These are phyloP conservation scores for Hansenula sp. DNA, from an alignment of 1,139 yeast genomes.

Conservation along the genomic window DNA sequence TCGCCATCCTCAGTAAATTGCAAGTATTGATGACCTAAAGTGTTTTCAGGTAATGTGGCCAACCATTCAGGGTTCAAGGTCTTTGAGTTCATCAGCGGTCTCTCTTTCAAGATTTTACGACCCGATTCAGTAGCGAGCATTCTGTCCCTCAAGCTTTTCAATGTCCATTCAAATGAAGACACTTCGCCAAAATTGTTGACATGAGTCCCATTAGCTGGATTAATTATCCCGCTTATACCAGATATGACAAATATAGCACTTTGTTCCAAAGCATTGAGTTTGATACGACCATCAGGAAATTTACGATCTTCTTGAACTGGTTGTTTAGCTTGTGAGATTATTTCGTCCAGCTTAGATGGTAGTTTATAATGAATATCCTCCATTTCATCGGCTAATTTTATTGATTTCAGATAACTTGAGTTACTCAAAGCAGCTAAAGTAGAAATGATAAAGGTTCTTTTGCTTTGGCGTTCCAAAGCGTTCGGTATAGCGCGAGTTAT, in stretches of 20 bases:
- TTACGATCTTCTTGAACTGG: neutral
- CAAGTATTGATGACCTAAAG: slow-evolving; percentile 78
- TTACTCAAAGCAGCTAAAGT: slow-evolving; percentile 18
- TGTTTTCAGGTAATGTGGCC: slow-evolving; percentile 57
- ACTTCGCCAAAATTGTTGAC: slow-evolving; percentile 96
- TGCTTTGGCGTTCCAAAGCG: neutral
- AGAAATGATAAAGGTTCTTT: slow-evolving; percentile 14
- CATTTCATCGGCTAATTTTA: slow-evolving; percentile 20
- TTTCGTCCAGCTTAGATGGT: neutral
- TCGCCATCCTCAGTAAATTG: slow-evolving; percentile 92
- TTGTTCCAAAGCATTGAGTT: slow-evolving; percentile 63
- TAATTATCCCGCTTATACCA: slow-evolving; percentile 77
- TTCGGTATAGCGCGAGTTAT: neutral
- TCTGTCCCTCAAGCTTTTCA: slow-evolving; percentile 56
- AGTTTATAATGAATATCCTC: slow-evolving; percentile 5
- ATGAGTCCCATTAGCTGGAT: slow-evolving; percentile 59
- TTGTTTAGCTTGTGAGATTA: neutral
- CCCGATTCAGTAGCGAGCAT: slow-evolving; percentile 81
- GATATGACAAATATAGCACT: slow-evolving; percentile 64
- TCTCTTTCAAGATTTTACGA: slow-evolving; percentile 68
- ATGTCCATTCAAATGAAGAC: slow-evolving; percentile 70
- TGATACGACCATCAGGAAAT: slow-evolving; percentile 59
- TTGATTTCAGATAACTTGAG: slow-evolving; percentile 15
- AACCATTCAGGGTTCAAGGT: slow-evolving; percentile 64
- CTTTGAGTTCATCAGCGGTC: slow-evolving; percentile 79